A percentile compares a stretch with the other conserved stretches of the same genome.
phyloP scores from a whole-genome alignment of 129 eudicot species.

The Chrysanthemum lavandulifolium region DNA sequence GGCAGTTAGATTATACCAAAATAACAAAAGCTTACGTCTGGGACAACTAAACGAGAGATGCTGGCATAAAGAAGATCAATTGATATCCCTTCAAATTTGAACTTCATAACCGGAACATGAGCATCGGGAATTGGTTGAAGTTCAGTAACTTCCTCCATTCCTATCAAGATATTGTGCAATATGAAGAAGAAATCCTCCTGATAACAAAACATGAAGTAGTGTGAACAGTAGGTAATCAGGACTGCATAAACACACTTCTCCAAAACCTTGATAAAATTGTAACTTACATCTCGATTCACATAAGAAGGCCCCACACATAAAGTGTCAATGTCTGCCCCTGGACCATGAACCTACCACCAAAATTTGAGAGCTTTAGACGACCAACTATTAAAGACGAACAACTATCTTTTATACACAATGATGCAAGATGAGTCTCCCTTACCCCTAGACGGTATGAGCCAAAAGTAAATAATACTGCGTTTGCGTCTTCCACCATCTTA shows the following conservation, averaged over 20 bases:
- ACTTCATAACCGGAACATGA: slow-evolving; percentile 91
- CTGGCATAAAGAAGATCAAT: slow-evolving; percentile 89
- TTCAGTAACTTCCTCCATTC: slow-evolving; percentile 75
- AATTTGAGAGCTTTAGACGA: slow-evolving; percentile 2
- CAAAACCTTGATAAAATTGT: background rate
- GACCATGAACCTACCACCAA: slow-evolving; percentile 79
- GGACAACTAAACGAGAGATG: slow-evolving; percentile 70
- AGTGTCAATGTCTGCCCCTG: slow-evolving; percentile 95
- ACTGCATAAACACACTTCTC: background rate
- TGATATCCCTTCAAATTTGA: slow-evolving; percentile 77
- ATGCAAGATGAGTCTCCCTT: slow-evolving; percentile 14
- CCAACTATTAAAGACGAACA: background rate
- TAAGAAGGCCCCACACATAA: slow-evolving; percentile 87
- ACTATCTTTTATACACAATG: background rate
- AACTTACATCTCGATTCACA: slow-evolving; percentile 81
- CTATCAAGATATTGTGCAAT: slow-evolving; percentile 59
- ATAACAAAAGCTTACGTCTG: slow-evolving; percentile 55
- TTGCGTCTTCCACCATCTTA: slow-evolving; percentile 81
- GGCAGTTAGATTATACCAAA: background rate
- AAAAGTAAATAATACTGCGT: slow-evolving; percentile 70
- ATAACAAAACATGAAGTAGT: background rate
- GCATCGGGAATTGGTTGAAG: slow-evolving; percentile 92
- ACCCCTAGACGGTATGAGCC: slow-evolving; percentile 88
- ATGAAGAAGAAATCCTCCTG: slow-evolving; percentile 77
- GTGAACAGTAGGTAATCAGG: background rate